A percentile compares a stretch with the other conserved stretches of the same genome.
These are phyloP conservation scores for Suhomyces kunorum DNA, from an alignment of 1,139 yeast genomes.

Conservation along the genomic window DNA sequence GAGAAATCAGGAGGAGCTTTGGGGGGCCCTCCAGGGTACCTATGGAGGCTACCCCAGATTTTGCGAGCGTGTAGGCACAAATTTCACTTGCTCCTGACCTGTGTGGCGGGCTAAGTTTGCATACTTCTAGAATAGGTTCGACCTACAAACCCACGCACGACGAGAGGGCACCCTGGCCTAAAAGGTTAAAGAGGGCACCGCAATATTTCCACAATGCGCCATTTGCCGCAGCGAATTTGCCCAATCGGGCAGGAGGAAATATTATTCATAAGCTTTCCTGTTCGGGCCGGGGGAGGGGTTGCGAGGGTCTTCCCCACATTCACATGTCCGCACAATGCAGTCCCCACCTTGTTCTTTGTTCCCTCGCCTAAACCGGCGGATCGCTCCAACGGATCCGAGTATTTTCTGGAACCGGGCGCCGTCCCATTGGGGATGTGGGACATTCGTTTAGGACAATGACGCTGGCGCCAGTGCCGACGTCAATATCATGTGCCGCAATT, in stretches of 20 bases:
- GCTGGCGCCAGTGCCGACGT: too few relatives aligned
- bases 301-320: constrained; percentile 7
- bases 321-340: not conserved
- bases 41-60: not conserved
- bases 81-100: not conserved
- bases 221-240: not conserved
- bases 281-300: constrained; percentile 1
- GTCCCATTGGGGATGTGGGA: not conserved
- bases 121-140: not conserved
- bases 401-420: not conserved
- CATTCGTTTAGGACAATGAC: not conserved
- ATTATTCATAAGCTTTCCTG: constrained; percentile 4
- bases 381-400: constrained; percentile 3
- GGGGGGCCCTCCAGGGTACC: too few relatives aligned
- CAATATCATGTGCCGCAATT: not conserved
- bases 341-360: constrained; percentile 2
- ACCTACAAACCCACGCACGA: too few relatives aligned
- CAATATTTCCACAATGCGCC: constrained; percentile 1
- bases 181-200: not conserved
- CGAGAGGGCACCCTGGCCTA: not conserved
- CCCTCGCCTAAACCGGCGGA: constrained; percentile 1
- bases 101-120: not conserved
- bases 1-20: too few relatives aligned
- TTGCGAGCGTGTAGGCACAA: not conserved
- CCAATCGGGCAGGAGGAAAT: constrained; percentile 1